Evolutionary conservation across 2,329 filamentous ascomycete species (phyloP), one percentile per base, ranked within the genome.

Genomic region (Cytospora mali): DNA sequence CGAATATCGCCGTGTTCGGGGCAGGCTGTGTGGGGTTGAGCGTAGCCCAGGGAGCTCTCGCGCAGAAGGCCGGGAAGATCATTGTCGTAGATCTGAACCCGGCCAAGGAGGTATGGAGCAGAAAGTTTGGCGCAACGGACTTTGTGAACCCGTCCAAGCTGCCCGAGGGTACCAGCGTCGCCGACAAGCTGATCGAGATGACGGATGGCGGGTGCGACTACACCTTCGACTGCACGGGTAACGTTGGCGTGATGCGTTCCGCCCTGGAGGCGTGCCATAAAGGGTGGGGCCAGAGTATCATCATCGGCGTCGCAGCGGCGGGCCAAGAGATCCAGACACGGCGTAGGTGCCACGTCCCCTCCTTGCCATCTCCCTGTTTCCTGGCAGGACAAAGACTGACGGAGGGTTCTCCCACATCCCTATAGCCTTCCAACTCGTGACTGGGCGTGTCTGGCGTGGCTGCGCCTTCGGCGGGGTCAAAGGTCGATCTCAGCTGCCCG

Each of bases 391-490:
- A 18, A 2, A 48, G 10, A 16, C 33, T 64, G 33, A 62, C 42
- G n/a, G 10, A 6, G 5, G n/a, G n/a, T n/a, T n/a, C n/a, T n/a
- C n/a, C 21, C 23, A 16, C 53, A 27, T 62, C 21, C 61, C 29
- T 66, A 61, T 69, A 96, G 92, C 95, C 75, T 99, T 99, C 89
- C 95, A 98, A 83, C 88, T 99, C 66, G 95, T 99, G 70, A 99
- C 95, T 51, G 95, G 95, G 65, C 93, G 95, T 75, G 91, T 96
- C 65, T 99, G 95, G 95, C 96, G 91, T 81, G 95, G 95, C 60
- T 98, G 94, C 75, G 95, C 95, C 21, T 99, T 99, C 73, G 95
- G 95, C 70, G 95, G 95, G 71, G 93, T 99, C 84, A 99, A 98
- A 84, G 95, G 95, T 70, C 93, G 95, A 73, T 89, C 91, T 35